Percentiles rank a stretch among this genome's conserved stretches.
Conservation (phyloP, 768 basidiomycete species). For the Termitomyces sp. region DNA sequence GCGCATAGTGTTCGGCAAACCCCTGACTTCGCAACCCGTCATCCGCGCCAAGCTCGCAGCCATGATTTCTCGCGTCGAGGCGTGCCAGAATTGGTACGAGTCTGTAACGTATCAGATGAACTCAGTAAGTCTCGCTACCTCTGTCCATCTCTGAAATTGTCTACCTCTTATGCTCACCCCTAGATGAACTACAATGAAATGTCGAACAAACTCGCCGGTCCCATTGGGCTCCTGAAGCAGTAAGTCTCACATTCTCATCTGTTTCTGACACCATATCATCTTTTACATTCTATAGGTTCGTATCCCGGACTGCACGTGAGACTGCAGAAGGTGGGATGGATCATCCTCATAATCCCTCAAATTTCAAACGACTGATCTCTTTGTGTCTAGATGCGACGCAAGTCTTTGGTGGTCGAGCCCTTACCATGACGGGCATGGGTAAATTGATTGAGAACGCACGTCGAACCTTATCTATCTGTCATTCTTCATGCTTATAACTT, state of each 20-base stretch:
- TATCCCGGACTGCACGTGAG: conserved; percentile 64
- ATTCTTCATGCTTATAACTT: background rate
- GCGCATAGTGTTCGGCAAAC: conserved; percentile 88
- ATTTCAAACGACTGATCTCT: conserved; percentile 30
- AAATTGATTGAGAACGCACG: conserved; percentile 76
- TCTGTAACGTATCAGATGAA: conserved; percentile 90
- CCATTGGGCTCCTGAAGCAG: conserved; percentile 89
- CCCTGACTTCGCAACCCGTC: conserved; percentile 76
- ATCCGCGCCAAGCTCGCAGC: conserved; percentile 82
- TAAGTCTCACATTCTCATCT: conserved; percentile 28
- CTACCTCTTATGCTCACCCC: background rate
- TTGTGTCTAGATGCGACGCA: conserved; percentile 64
- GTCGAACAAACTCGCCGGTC: conserved; percentile 82
- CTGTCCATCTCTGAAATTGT: background rate
- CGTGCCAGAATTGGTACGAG: conserved; percentile 87
- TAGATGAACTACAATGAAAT: conserved; percentile 87
- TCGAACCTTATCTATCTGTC: conserved; percentile 6
- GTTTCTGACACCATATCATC: background rate
- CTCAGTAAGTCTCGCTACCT: conserved; percentile 44
- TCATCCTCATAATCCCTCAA: conserved; percentile 19
- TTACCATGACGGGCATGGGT: conserved; percentile 88
- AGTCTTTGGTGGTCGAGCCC: conserved; percentile 85
- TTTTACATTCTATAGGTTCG: conserved; percentile 41
- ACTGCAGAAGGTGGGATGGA: conserved; percentile 54
- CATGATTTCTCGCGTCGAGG: conserved; percentile 91